These are phyloP conservation scores for Colletotrichum noveboracense DNA, from an alignment of 2,329 filamentous ascomycete genomes.

Conservation along the genomic window DNA sequence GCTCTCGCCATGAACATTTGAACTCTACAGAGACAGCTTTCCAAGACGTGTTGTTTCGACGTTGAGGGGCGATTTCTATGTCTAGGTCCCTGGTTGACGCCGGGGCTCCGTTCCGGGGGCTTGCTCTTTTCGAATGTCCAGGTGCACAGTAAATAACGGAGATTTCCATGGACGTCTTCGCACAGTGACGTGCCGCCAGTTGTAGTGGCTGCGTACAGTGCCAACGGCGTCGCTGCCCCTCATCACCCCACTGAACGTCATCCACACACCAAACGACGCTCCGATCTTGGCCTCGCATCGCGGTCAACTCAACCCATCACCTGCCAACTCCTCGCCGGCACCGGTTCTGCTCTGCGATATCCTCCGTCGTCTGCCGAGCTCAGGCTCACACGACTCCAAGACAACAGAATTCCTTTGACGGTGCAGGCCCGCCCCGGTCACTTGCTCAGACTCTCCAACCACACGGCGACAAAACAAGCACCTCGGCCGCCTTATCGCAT, in stretches of 20 bases:
- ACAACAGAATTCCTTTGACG: not conserved
- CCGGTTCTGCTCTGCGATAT: not conserved
- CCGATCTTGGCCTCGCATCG: slow-evolving; percentile 9
- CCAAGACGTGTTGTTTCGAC: not conserved
- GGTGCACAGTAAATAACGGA: not conserved
- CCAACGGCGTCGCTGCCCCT: not conserved
- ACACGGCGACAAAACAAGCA: not conserved
- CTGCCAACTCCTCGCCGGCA: not conserved
- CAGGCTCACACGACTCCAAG: not conserved
- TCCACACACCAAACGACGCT: slow-evolving; percentile 1
- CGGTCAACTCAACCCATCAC: not conserved
- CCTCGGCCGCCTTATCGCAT: not conserved
- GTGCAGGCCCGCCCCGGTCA: not conserved
- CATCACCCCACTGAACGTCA: slow-evolving; percentile 22
- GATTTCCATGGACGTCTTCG: not conserved
- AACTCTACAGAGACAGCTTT: not conserved
- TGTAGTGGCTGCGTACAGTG: not conserved
- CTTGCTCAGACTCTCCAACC: not conserved
- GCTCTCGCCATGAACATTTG: too few relatives aligned
- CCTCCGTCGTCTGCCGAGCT: not conserved
- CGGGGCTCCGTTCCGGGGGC: not conserved
- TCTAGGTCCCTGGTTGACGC: not conserved
- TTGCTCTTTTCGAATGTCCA: not conserved
- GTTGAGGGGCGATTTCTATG: not conserved
- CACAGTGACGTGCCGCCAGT: too few relatives aligned